Evolutionary conservation across 2,329 filamentous ascomycete species (phyloP), one percentile per base, ranked within the genome.

Genomic region (Leptosphaerulina australis): DNA sequence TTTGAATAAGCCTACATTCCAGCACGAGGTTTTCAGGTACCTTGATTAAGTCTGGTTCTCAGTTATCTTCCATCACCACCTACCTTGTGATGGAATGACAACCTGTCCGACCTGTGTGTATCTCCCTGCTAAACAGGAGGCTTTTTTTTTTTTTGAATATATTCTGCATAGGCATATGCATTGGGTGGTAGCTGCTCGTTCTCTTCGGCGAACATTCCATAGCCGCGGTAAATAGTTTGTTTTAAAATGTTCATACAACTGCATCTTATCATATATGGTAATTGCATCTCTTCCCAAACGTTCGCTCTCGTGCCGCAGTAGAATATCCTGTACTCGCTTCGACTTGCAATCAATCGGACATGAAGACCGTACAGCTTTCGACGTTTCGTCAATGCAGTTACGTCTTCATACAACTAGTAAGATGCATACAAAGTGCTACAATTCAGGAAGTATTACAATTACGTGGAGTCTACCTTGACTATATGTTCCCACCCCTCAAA

Each of bases 1-100:
- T 71, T 70, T 35, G 68, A 62, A 4, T 54, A 22, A 34, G 24
- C 11, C 17, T 4, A 9, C 3, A 0, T 2, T 9, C 15, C 3
- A 12, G 6, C 25, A 21, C 15, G 7, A 15, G 28, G 15, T n/a
- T 29, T 11, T 10, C 18, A 30, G 12, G 8, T 36, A 11, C 15
- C n/a, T n/a, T n/a, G n/a, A n/a, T n/a, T n/a, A n/a, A n/a, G n/a
- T n/a, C n/a, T n/a, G n/a, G n/a, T n/a, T 50, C 35, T 45, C 41
- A 30, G 48, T 31, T n/a, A n/a, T 24, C 20, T 28, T 17, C 37
- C 26, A 34, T 41, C 22, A 34, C 17, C 24, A 12, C 28, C 11
- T 11, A n/a, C 21, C 24, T 47, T 4, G 46, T 43, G 37, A 50
- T 24, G 37, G 29, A 8, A 53, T n/a, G 50, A 48, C 28, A 14